Conservation (phyloP, 495 filamentous ascomycete species). For the Trypethelium eluteriae region DNA sequence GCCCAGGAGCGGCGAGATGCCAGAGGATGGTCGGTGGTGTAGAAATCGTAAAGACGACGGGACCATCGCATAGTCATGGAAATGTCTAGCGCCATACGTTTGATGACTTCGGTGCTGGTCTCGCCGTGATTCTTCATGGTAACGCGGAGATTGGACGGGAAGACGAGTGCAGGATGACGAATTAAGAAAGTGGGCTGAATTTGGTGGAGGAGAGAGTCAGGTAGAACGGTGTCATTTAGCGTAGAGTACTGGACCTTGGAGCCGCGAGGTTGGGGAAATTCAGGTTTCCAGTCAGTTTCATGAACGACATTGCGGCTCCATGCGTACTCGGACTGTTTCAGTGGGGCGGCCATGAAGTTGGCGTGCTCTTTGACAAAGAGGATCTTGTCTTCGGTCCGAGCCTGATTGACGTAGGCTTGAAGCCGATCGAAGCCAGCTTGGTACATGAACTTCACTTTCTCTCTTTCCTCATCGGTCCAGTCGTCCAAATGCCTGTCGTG, state of each 20-base stretch:
- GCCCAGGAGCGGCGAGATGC: neutral
- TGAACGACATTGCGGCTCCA: constrained; percentile 9
- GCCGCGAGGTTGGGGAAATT: constrained; percentile 14
- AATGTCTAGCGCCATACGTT: constrained; percentile 15
- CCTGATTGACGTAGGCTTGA: constrained; percentile 29
- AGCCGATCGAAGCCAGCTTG: constrained; percentile 30
- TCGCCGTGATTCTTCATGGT: constrained; percentile 22
- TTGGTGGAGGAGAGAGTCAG: constrained; percentile 36
- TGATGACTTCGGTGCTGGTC: constrained; percentile 15
- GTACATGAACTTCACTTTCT: constrained; percentile 17
- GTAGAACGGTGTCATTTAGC: constrained; percentile 35
- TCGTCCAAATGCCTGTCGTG: constrained; percentile 26
- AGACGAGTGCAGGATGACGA: constrained; percentile 39
- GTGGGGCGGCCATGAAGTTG: constrained; percentile 22
- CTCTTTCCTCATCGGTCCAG: constrained; percentile 29
- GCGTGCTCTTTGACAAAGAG: constrained; percentile 41
- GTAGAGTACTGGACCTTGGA: constrained; percentile 22
- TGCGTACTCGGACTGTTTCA: constrained; percentile 16
- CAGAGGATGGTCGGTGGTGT: constrained; percentile 13
- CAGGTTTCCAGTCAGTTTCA: constrained; percentile 13
- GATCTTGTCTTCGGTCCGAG: constrained; percentile 22
- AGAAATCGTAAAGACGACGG: constrained; percentile 37
- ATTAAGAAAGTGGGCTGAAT: constrained; percentile 40
- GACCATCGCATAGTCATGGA: constrained; percentile 33
- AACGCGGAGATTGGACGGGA: constrained; percentile 37